Evolutionary conservation across 257 asterid species (phyloP).

Genomic region (Catharanthus roseus): DNA sequence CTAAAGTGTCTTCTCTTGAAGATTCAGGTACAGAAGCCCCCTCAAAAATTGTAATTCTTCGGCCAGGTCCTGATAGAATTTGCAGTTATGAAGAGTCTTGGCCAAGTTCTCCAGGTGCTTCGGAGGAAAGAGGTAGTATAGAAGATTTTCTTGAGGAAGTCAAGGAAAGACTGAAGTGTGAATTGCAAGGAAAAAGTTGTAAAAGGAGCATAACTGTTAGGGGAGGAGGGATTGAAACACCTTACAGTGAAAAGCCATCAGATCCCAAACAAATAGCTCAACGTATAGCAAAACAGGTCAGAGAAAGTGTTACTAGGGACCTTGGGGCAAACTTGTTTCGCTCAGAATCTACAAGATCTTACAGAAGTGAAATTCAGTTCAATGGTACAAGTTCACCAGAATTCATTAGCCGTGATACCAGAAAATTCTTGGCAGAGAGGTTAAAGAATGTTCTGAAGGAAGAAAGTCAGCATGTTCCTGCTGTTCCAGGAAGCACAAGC

Average conservation of each 20-base stretch:
- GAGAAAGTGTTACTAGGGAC: slow-evolving; percentile 69
- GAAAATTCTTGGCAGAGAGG: slow-evolving; percentile 73
- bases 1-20: slow-evolving; percentile 25
- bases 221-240: slow-evolving; percentile 94
- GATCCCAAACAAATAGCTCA: slow-evolving; percentile 76
- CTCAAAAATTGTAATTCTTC: slow-evolving; percentile 72
- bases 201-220: slow-evolving; percentile 54
- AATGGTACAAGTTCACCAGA: slow-evolving; percentile 59
- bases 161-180: slow-evolving; percentile 76
- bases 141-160: slow-evolving; percentile 91
- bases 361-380: slow-evolving; percentile 56
- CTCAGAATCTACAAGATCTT: slow-evolving; percentile 82
- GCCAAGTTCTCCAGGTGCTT: slow-evolving; percentile 70
- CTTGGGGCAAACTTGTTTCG: slow-evolving; percentile 55
- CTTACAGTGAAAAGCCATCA: slow-evolving; percentile 67
- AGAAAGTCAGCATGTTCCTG: slow-evolving; percentile 43
- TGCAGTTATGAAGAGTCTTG: slow-evolving; percentile 49
- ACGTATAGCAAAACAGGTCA: slow-evolving; percentile 64
- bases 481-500: slow-evolving; percentile 43
- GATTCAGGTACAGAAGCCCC: slow-evolving; percentile 32
- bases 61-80: slow-evolving; percentile 72
- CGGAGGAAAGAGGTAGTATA: slow-evolving; percentile 61
- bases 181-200: slow-evolving; percentile 64
- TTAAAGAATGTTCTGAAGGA: slow-evolving; percentile 65
- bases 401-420: slow-evolving; percentile 57